A percentile compares a stretch with the other conserved stretches of the same genome.
Evolutionary conservation across 441 rosid genomes (phyloP).

Genomic region (Gossypium aridum): DNA sequence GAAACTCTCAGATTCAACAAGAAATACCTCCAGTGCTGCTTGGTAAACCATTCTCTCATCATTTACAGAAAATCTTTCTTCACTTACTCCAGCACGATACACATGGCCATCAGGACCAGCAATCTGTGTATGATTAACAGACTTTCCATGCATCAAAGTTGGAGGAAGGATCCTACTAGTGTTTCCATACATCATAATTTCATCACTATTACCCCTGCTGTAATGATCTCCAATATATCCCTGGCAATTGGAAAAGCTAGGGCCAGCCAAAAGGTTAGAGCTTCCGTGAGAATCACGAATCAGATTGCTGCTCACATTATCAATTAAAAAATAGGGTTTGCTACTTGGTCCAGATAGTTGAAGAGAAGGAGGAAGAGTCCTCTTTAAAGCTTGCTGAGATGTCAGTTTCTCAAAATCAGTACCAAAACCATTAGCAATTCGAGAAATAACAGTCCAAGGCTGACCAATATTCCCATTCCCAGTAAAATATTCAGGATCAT

Average conservation of each 20-base stretch:
- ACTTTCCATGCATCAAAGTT: slow-evolving; percentile 46
- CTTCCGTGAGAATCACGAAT: slow-evolving; percentile 30
- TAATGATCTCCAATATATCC: slow-evolving; percentile 34
- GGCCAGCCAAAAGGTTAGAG: slow-evolving; percentile 32
- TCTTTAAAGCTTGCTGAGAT: slow-evolving; percentile 61
- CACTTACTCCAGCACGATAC: slow-evolving; percentile 38
- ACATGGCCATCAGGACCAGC: slow-evolving; percentile 42
- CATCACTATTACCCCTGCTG: slow-evolving; percentile 35
- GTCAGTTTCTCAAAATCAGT: slow-evolving; percentile 47
- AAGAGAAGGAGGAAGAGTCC: slow-evolving; percentile 60
- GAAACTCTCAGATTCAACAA: slow-evolving; percentile 3
- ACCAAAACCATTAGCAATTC: slow-evolving; percentile 40
- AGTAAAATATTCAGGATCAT: slow-evolving; percentile 25
- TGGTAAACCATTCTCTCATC: slow-evolving; percentile 86
- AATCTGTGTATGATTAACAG: slow-evolving; percentile 32
- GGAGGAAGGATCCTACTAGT: slow-evolving; percentile 63
- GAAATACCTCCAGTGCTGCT: slow-evolving; percentile 80
- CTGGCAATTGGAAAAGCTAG: slow-evolving; percentile 36
- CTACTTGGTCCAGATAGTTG: slow-evolving; percentile 21
- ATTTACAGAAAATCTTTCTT: slow-evolving; percentile 45
- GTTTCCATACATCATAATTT: slow-evolving; percentile 40
- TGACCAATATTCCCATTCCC: slow-evolving; percentile 37
- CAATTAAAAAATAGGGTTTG: slow-evolving; percentile 22
- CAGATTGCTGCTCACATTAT: slow-evolving; percentile 24
- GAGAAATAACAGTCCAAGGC: slow-evolving; percentile 35